A percentile compares a stretch with the other conserved stretches of the same genome.
Conservation (phyloP, 306 rosid genomes). For the Cercis canadensis region DNA sequence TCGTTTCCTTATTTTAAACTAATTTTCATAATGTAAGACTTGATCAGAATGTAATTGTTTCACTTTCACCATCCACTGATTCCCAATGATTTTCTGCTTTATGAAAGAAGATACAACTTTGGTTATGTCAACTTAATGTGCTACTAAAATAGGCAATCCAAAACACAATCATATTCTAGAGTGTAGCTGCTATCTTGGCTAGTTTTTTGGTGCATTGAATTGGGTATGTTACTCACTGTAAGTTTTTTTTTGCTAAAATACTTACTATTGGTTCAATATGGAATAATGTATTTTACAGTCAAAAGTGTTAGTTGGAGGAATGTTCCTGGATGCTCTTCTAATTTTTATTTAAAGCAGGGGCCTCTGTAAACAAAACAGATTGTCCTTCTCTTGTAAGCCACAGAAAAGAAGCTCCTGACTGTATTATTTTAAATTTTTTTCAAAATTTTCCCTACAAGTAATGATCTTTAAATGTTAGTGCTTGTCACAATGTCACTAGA, state of each 20-base stretch:
- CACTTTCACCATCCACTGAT: conserved; percentile 33
- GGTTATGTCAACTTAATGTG: not conserved
- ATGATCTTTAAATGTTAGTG: too few species aligned
- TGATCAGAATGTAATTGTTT: conserved; percentile 9
- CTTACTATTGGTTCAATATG: not conserved
- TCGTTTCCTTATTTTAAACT: too few species aligned
- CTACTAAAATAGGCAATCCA: conserved; percentile 20
- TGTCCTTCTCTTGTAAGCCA: not conserved
- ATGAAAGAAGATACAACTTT: conserved; percentile 8
- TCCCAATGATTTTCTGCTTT: conserved; percentile 24
- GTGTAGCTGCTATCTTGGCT: conserved; percentile 12
- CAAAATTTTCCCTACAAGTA: not conserved
- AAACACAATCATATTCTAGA: conserved; percentile 29
- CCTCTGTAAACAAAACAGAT: not conserved
- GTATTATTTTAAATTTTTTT: conserved; percentile 5
- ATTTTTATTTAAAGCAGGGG: not conserved
- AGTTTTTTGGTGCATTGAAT: conserved; percentile 5
- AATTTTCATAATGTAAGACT: conserved; percentile 11
- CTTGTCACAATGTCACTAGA: too few species aligned
- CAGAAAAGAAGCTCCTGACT: too few species aligned
- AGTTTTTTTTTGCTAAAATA: too few species aligned
- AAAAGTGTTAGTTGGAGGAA: too few species aligned
- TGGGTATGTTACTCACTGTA: conserved; percentile 12
- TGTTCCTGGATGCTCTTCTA: too few species aligned
- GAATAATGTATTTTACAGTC: not conserved